These are phyloP conservation scores for Aspergillus candidus DNA, from an alignment of 2,329 filamentous ascomycete species.

Conservation along the genomic window DNA sequence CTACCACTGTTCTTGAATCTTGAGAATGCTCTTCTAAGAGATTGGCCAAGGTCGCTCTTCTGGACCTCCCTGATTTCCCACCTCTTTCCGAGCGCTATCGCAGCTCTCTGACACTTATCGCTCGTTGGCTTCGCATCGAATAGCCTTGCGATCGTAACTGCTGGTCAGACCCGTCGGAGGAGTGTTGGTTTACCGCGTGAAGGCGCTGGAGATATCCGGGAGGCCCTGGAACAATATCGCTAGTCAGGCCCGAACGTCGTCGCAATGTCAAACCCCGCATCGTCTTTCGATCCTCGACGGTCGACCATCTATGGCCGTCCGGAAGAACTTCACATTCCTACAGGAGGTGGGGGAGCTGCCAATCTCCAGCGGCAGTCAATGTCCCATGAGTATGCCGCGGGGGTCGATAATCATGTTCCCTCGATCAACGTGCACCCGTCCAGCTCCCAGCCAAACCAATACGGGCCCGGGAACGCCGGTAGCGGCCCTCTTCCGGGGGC, in stretches of 20 bases:
- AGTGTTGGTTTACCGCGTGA: too few species aligned
- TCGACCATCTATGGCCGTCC: slow-evolving; percentile 43
- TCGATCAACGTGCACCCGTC: slow-evolving; percentile 57
- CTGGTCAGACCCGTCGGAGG: too few species aligned
- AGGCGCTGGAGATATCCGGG: too few species aligned
- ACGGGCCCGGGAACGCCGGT: slow-evolving; percentile 36
- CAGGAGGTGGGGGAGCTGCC: slow-evolving; percentile 34
- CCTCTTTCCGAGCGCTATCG: too few species aligned
- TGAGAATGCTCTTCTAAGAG: neutral
- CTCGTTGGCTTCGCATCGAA: too few species aligned
- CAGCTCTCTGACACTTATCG: too few species aligned
- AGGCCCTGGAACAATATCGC: neutral
- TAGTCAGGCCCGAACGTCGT: slow-evolving; percentile 10
- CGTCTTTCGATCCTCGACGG: slow-evolving; percentile 48
- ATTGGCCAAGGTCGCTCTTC: neutral
- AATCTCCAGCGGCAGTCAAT: slow-evolving; percentile 37
- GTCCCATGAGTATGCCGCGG: slow-evolving; percentile 45
- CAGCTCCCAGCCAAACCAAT: slow-evolving; percentile 45
- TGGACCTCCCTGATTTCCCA: neutral
- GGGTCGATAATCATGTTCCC: slow-evolving; percentile 46
- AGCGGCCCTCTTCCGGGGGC: slow-evolving; percentile 51
- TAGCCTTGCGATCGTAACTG: too few species aligned
- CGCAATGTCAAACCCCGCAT: slow-evolving; percentile 40
- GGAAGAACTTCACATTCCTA: slow-evolving; percentile 53
- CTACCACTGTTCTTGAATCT: too few species aligned